Conservation (phyloP, 768 basidiomycete genomes). For the Suillus variegatus region DNA sequence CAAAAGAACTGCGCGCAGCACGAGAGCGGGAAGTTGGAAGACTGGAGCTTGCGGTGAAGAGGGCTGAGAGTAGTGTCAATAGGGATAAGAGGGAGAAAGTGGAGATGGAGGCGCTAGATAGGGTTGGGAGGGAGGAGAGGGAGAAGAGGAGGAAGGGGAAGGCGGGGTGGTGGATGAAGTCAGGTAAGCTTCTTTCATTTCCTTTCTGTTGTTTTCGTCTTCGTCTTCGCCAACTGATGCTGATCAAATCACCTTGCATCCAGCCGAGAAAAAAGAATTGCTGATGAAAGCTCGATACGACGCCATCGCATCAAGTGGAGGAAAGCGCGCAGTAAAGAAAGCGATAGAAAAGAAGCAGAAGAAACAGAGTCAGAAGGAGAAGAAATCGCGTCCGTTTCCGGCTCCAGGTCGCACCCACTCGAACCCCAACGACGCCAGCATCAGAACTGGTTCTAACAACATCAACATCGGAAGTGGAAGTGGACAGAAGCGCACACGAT, state of each 20-base stretch:
- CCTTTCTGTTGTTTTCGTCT: neutral
- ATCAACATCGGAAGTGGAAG: conserved; percentile 5
- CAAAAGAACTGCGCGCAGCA: conserved; percentile 57
- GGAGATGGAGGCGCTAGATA: conserved; percentile 65
- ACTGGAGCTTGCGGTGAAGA: conserved; percentile 74
- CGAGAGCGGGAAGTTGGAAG: conserved; percentile 68
- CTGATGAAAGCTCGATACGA: conserved; percentile 77
- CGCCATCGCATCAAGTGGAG: conserved; percentile 73
- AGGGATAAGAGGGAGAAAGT: conserved; percentile 65
- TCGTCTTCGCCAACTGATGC: conserved; percentile 5
- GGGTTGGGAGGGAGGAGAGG: conserved; percentile 46
- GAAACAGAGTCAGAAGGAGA: conserved; percentile 87
- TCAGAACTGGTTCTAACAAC: neutral
- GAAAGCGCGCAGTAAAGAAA: conserved; percentile 80
- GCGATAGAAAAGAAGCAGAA: conserved; percentile 88
- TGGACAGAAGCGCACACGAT: conserved; percentile 17
- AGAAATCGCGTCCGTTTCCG: conserved; percentile 74
- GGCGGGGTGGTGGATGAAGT: conserved; percentile 83
- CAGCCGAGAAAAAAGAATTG: conserved; percentile 79
- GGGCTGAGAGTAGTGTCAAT: conserved; percentile 77
- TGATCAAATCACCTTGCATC: conserved; percentile 9
- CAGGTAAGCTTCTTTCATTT: conserved; percentile 47
- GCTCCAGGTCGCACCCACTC: neutral
- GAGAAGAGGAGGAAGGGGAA: conserved; percentile 77
- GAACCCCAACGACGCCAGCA: neutral